A percentile compares a stretch with the other conserved stretches of the same genome.
Evolutionary conservation across 352 stramenopile genomes (phyloP).

Genomic region (Peronospora farinosa): DNA sequence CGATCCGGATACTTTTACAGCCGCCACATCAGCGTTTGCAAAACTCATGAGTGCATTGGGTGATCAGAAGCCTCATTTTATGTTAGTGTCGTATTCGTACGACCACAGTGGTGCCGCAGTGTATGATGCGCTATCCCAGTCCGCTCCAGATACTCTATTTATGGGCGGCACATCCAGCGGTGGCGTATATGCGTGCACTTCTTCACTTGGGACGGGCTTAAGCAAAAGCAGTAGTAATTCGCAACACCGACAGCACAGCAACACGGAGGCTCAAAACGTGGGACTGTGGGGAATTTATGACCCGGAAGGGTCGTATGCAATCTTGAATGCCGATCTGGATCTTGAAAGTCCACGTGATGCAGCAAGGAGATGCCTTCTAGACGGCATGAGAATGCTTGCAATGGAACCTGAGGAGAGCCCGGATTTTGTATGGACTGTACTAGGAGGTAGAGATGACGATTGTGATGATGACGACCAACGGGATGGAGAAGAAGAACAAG

Average conservation of each 20-base stretch:
- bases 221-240: slow-evolving; percentile 34
- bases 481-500: slow-evolving; percentile 55
- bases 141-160: slow-evolving; percentile 70
- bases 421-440: slow-evolving; percentile 73
- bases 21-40: slow-evolving; percentile 48
- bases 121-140: slow-evolving; percentile 52
- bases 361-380: slow-evolving; percentile 47
- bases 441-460: slow-evolving; percentile 31
- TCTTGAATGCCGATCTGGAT: slow-evolving; percentile 63
- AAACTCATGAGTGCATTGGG: slow-evolving; percentile 52
- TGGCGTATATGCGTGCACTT: slow-evolving; percentile 42
- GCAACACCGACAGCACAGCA: slow-evolving; percentile 27
- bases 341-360: slow-evolving; percentile 57
- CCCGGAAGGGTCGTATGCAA: slow-evolving; percentile 71
- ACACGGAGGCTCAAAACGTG: slow-evolving; percentile 27
- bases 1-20: slow-evolving; percentile 50
- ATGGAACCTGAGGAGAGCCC: slow-evolving; percentile 71
- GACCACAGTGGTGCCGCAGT: slow-evolving; percentile 48
- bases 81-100: slow-evolving; percentile 73
- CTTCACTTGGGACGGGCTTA: slow-evolving; percentile 12
- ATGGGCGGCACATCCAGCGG: slow-evolving; percentile 72
- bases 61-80: slow-evolving; percentile 64
- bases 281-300: slow-evolving; percentile 81
- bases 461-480: slow-evolving; percentile 41
- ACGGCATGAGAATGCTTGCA: slow-evolving; percentile 64